These are phyloP conservation scores for Trichoderma gamsii DNA, from an alignment of 495 filamentous ascomycete species.

Conservation along the genomic window DNA sequence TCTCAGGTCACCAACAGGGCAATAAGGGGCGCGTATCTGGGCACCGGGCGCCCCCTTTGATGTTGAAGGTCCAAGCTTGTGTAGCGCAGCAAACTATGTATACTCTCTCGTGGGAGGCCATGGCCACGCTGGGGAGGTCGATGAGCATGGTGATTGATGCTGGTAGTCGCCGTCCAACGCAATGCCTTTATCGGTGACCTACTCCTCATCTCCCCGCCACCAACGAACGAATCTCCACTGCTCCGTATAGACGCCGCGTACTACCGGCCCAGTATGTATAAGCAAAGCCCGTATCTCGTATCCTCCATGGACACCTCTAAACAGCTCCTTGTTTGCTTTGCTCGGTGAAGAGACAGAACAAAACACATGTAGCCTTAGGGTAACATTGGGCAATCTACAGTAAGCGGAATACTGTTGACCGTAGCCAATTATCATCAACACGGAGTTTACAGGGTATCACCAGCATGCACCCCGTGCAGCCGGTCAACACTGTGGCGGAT, in stretches of 20 bases:
- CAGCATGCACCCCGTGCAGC: not conserved
- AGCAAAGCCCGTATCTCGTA: not conserved
- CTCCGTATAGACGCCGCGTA: not conserved
- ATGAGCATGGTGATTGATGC: not conserved
- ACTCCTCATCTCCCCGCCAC: not conserved
- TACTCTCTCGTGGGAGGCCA: not conserved
- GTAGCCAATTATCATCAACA: not conserved
- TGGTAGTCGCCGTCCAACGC: slow-evolving; percentile 1
- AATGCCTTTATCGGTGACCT: not conserved
- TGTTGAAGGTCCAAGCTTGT: not conserved
- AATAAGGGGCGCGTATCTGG: not conserved
- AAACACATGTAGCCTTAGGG: not conserved
- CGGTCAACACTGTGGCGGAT: not conserved
- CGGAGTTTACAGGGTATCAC: not conserved
- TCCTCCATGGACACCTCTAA: not conserved
- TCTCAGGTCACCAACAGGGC: not conserved
- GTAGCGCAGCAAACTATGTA: too few species aligned
- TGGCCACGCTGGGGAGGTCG: not conserved
- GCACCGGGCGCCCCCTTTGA: not conserved
- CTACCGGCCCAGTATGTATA: not conserved
- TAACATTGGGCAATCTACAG: not conserved
- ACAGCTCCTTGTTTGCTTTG: not conserved
- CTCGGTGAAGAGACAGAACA: not conserved
- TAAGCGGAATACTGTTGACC: not conserved
- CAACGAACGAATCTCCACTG: not conserved